These are phyloP conservation scores for Camellia oleifera DNA, from an alignment of 179 eudicot species.

Conservation along the genomic window DNA sequence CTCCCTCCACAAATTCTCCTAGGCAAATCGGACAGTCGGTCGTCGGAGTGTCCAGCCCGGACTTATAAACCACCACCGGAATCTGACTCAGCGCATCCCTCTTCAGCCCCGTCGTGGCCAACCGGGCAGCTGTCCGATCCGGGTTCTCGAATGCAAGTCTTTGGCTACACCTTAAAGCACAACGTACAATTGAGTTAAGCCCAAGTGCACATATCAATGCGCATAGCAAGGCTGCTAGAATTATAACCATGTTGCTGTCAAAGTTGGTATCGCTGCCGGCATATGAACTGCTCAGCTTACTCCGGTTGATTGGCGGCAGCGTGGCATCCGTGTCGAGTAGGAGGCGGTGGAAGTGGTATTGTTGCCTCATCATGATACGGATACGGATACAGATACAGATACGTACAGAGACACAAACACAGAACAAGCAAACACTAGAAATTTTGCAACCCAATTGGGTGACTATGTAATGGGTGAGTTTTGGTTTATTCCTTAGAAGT, in stretches of 20 bases:
- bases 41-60: conserved; percentile 9
- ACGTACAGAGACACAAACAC: too few relatives aligned
- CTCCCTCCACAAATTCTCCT: conserved; percentile 23
- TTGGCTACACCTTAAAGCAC: conserved; percentile 41
- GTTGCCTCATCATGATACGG: background rate
- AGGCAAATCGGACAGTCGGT: conserved; percentile 26
- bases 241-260: conserved; percentile 62
- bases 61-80: conserved; percentile 41
- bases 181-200: conserved; percentile 49
- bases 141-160: conserved; percentile 21
- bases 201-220: conserved; percentile 60
- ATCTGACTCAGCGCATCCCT: conserved; percentile 43
- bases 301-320: background rate
- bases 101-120: conserved; percentile 44
- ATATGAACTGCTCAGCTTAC: background rate
- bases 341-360: background rate
- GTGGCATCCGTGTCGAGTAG: background rate
- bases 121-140: background rate
- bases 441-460: too few relatives aligned
- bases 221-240: conserved; percentile 54
- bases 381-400: too few relatives aligned
- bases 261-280: conserved; percentile 19
- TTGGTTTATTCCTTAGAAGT: background rate
- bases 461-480: too few relatives aligned
- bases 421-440: background rate